Percentiles rank a stretch among this genome's conserved stretches.
Conservation (phyloP, 208 protist genomes). For the Cochliopodium minus region DNA sequence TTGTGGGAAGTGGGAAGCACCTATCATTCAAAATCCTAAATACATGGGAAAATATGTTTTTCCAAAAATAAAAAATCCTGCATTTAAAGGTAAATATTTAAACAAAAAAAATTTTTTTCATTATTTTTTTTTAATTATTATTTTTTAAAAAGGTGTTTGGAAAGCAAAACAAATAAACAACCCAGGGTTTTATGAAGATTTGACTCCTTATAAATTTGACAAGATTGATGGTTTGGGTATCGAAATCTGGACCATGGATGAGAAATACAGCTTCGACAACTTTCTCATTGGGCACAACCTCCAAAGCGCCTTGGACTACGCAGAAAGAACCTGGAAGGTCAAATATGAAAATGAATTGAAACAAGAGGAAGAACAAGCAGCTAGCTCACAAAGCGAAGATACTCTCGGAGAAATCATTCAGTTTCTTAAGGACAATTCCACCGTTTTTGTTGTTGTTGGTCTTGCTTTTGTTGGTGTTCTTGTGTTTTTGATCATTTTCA, state of each 20-base stretch:
- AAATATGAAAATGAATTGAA: constrained; percentile 5
- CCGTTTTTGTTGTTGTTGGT: not conserved
- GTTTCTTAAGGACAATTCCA: not conserved
- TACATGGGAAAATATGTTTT: constrained; percentile 63
- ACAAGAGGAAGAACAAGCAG: not conserved
- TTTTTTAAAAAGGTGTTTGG: constrained; percentile 68
- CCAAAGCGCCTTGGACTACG: constrained; percentile 36
- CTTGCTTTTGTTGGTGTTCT: not conserved
- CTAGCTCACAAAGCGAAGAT: not conserved
- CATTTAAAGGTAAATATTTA: constrained; percentile 75
- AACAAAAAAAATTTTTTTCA: no score
- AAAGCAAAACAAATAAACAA: constrained; percentile 58
- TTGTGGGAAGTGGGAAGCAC: constrained; percentile 48
- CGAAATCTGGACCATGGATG: constrained; percentile 82
- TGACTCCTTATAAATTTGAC: constrained; percentile 44
- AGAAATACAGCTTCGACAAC: constrained; percentile 81
- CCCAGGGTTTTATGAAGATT: constrained; percentile 55
- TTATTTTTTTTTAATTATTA: no score
- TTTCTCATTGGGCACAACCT: constrained; percentile 68
- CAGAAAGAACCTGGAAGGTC: not conserved
- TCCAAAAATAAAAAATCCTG: constrained; percentile 65
- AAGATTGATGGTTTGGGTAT: constrained; percentile 61
- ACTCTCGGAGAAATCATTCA: not conserved
- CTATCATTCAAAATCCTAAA: constrained; percentile 53
- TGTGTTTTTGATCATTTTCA: not conserved